Conservation (phyloP, 306 rosid genomes). For the Ceratonia siliqua region DNA sequence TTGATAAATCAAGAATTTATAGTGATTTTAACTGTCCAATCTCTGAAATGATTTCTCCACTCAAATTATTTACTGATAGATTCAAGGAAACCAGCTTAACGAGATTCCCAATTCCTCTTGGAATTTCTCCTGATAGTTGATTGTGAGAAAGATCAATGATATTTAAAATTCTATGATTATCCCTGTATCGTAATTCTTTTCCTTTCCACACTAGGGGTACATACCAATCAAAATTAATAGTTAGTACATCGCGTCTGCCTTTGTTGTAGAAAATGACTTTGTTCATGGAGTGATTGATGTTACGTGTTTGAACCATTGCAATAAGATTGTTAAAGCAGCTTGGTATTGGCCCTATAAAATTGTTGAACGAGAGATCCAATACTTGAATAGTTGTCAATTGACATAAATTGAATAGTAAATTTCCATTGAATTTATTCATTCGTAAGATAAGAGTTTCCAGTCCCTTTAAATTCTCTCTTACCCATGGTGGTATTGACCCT, state of each 20-base stretch:
- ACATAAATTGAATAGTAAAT: background rate
- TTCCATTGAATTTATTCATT: background rate
- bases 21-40: background rate
- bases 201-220: background rate
- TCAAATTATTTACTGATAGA: background rate
- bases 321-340: background rate
- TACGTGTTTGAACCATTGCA: background rate
- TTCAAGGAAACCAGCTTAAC: background rate
- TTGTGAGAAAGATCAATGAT: conserved; percentile 24
- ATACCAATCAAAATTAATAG: no score
- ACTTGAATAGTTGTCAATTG: background rate
- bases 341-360: background rate
- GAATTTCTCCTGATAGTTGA: background rate
- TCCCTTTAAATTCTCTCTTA: background rate
- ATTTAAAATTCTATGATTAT: background rate
- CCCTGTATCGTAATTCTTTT: background rate
- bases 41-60: background rate
- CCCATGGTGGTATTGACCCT: background rate
- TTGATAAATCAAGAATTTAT: background rate
- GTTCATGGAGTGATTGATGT: background rate
- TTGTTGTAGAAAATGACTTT: background rate
- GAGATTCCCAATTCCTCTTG: background rate
- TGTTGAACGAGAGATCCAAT: background rate
- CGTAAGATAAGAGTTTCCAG: background rate
- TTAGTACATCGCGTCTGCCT: background rate